Conservation (phyloP, 768 basidiomycete genomes). For the Crassisporium funariophilum region DNA sequence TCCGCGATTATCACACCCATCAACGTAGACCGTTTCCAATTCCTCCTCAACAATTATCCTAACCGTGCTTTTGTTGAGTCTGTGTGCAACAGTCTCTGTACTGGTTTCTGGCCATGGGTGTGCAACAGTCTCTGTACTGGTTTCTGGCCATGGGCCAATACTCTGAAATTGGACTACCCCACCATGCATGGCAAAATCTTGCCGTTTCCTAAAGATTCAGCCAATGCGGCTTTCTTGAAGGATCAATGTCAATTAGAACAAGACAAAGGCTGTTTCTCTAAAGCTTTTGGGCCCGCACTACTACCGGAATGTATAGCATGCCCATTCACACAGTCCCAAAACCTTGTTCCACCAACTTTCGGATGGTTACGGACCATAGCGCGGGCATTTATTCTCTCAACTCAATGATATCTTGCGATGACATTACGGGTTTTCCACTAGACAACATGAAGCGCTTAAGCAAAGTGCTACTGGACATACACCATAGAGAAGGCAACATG, state of each 20-base stretch:
- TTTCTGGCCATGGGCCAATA: conserved; percentile 34
- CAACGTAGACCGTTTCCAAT: conserved; percentile 20
- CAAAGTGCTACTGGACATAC: conserved; percentile 6
- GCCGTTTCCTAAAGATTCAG: not conserved
- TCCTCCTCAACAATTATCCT: conserved; percentile 23
- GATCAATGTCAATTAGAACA: conserved; percentile 18
- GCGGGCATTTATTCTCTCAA: conserved; percentile 29
- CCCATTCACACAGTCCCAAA: conserved; percentile 31
- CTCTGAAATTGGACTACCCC: conserved; percentile 8
- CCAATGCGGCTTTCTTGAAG: not conserved
- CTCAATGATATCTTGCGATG: conserved; percentile 14
- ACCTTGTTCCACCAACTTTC: conserved; percentile 22
- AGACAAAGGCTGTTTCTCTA: conserved; percentile 18
- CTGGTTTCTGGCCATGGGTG: conserved; percentile 36
- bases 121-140: conserved; percentile 22
- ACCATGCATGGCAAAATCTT: not conserved
- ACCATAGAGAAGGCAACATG: not conserved
- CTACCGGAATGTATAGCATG: conserved; percentile 29
- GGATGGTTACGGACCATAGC: conserved; percentile 35
- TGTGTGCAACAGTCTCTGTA: conserved; percentile 19
- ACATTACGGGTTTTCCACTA: conserved; percentile 18
- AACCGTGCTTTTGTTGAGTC: conserved; percentile 30
- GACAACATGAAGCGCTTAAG: conserved; percentile 25
- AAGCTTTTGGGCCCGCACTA: conserved; percentile 16
- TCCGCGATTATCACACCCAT: conserved; percentile 27